phyloP scores from a whole-genome alignment of 495 filamentous ascomycete species.

The Aspergillus diversus region DNA sequence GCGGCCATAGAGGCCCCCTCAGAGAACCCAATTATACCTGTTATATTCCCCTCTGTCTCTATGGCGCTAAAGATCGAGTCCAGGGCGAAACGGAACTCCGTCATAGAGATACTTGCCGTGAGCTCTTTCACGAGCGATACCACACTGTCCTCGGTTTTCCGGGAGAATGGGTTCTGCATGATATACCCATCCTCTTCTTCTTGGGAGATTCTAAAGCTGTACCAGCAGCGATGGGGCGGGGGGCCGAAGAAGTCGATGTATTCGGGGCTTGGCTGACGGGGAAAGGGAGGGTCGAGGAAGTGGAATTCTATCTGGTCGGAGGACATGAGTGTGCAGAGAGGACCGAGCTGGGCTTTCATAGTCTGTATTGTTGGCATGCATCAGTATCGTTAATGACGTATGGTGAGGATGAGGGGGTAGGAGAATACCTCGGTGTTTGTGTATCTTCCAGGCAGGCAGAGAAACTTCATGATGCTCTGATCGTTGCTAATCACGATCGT shows the following conservation, averaged over 20 bases:
- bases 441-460: constrained; percentile 34
- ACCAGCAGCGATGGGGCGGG: constrained; percentile 32
- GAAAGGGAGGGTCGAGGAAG: constrained; percentile 27
- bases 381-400: too few relatives aligned
- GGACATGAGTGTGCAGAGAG: constrained; percentile 24
- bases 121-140: constrained; percentile 18
- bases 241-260: constrained; percentile 35
- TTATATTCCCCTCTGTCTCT: constrained; percentile 38
- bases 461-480: constrained; percentile 29
- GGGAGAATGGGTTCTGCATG: constrained; percentile 5
- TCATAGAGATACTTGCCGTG: not conserved
- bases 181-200: constrained; percentile 18
- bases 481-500: not conserved
- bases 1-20: constrained; percentile 64
- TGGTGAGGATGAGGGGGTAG: not conserved
- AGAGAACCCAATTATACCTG: constrained; percentile 60
- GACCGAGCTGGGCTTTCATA: constrained; percentile 32
- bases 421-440: constrained; percentile 30
- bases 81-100: constrained; percentile 17
- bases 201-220: constrained; percentile 24
- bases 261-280: constrained; percentile 11
- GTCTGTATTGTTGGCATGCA: constrained; percentile 16
- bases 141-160: constrained; percentile 23
- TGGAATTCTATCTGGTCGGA: constrained; percentile 25
- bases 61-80: constrained; percentile 27